Base-by-base conservation (phyloP, 441 rosid species). In the Jatropha podagrica region DNA sequence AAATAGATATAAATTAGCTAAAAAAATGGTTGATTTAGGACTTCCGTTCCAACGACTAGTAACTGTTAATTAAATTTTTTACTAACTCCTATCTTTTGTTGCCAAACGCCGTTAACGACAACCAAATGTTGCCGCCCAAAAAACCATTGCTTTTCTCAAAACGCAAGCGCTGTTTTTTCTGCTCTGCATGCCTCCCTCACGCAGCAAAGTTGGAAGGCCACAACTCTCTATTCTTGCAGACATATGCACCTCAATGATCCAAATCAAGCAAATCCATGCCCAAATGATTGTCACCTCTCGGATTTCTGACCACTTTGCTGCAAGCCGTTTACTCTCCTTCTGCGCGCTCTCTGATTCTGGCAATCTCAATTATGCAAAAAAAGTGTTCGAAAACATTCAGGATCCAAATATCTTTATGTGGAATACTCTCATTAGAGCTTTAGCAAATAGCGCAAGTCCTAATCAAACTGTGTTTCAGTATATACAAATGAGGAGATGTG, bases 341-440 rank as follows among this genome's bases (percentile, higher is more conserved):
- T 69, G 49, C 42, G 63, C 73, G 4, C 63, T 69, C 17, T 69
- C 73, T 3, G 32, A 55, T 32, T 11, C 32, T 17, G 63, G 73
- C 0, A 32, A 69, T 58, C 18, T 69, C 64, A 69, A 69, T 69
- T 69, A 69, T 38, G 73, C 63, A 0, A 38, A 54, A 5, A 69
- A 55, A 54, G 17, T 54, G 38, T 69, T 69, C 61, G 40, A 37
- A 11, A 69, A 20, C 14, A 69, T 27, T 40, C 51, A 38, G 13
- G 32, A 54, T 10, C 73, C 73, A 10, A 54, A 54, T 55, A 69
- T 69, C 11, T 69, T 69, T n/a, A 69, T 69, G 73, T 55, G 73
- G 73, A 69, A 69, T 69, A 69, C 63, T 40, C 51, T 55, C 48
- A 69, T 69, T 69, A 69, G 73, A 69, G 63, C 63, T n/a, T 56